Evolutionary conservation across 345 rosid species (phyloP).

Genomic region (Cardamine chenopodiifolia): DNA sequence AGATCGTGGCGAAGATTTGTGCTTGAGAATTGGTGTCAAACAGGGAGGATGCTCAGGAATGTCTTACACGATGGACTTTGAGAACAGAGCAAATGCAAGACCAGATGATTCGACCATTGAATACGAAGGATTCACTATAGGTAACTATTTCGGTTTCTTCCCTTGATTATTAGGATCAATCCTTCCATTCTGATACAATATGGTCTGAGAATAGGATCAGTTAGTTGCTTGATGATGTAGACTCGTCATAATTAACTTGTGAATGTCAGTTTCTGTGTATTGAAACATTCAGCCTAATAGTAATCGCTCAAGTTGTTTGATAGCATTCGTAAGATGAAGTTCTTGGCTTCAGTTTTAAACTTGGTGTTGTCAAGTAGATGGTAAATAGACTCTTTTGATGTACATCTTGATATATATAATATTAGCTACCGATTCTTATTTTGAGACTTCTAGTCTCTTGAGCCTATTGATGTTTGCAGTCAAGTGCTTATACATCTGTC

Average conservation of each 20-base stretch:
- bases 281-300: no score
- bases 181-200: neutral
- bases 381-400: no score
- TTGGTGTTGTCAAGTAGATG: no score
- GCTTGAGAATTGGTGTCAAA: conserved; percentile 88
- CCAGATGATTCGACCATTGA: conserved; percentile 84
- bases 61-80: conserved; percentile 97
- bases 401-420: no score
- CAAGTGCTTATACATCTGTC: neutral
- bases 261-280: neutral
- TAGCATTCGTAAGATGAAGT: no score
- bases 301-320: no score
- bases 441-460: neutral
- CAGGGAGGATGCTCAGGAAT: conserved; percentile 98
- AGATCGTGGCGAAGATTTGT: conserved; percentile 71
- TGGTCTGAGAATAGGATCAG: neutral
- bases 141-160: conserved; percentile 42
- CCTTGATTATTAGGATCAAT: neutral
- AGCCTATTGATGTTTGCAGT: conserved; percentile 3
- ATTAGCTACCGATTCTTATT: no score
- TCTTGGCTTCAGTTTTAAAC: no score
- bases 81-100: conserved; percentile 61
- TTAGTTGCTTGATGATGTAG: conserved; percentile 4
- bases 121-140: conserved; percentile 74
- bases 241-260: neutral